phyloP scores from a whole-genome alignment of 2,329 filamentous ascomycete genomes.

The Fusarium mundagurra region DNA sequence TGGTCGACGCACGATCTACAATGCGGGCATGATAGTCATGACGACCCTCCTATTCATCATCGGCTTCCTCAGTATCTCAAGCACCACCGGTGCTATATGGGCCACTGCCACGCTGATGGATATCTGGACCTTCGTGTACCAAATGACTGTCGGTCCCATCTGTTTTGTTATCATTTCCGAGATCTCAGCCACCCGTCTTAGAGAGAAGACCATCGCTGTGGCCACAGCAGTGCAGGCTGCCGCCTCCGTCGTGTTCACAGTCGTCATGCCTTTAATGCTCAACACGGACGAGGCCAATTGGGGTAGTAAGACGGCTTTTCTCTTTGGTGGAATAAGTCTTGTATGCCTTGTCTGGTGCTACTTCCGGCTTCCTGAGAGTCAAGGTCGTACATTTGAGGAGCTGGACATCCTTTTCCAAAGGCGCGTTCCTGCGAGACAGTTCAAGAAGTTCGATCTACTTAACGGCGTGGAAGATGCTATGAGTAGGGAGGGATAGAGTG shows the following conservation, averaged over 20 bases:
- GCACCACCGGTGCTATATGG: constrained; percentile 39
- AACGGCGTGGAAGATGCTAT: background rate
- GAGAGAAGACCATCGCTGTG: constrained; percentile 54
- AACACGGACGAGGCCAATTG: constrained; percentile 47
- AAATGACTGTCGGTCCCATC: constrained; percentile 54
- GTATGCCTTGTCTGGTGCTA: constrained; percentile 45
- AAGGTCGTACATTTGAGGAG: constrained; percentile 46
- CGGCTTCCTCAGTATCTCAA: constrained; percentile 44
- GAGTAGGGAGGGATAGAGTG: background rate
- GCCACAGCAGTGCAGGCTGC: constrained; percentile 46
- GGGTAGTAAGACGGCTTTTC: constrained; percentile 48
- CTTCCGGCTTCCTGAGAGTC: constrained; percentile 48
- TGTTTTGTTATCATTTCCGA: constrained; percentile 55
- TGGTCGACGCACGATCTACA: constrained; percentile 56
- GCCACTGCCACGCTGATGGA: constrained; percentile 53
- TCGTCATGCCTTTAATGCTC: constrained; percentile 46
- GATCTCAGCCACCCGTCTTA: constrained; percentile 52
- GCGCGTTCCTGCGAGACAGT: constrained; percentile 44
- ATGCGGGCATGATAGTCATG: constrained; percentile 53
- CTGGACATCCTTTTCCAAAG: constrained; percentile 48
- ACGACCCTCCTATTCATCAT: constrained; percentile 52
- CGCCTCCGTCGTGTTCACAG: constrained; percentile 41
- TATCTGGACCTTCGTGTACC: constrained; percentile 56
- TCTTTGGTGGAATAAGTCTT: constrained; percentile 42
- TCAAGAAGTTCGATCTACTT: constrained; percentile 42